phyloP scores from a whole-genome alignment of 306 rosid species.

The Rubus parviflorus region DNA sequence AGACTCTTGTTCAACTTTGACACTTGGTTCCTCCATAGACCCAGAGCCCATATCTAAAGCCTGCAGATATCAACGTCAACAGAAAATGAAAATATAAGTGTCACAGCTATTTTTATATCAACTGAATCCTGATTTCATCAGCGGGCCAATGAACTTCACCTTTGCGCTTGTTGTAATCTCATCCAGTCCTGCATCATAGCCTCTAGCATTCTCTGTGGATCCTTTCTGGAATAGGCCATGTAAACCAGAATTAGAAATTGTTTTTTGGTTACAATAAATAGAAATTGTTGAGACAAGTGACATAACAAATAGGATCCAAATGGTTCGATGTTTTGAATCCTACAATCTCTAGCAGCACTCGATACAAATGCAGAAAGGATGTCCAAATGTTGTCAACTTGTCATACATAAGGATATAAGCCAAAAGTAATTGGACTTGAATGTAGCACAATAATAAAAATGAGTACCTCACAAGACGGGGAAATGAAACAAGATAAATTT shows the following conservation, averaged over 20 bases:
- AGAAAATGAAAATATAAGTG: background rate
- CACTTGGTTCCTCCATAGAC: constrained; percentile 47
- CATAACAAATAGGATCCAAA: background rate
- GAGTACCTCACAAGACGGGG: background rate
- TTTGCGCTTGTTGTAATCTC: constrained; percentile 46
- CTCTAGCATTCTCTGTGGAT: constrained; percentile 49
- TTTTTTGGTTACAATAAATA: no score
- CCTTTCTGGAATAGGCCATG: constrained; percentile 38
- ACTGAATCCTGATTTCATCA: background rate
- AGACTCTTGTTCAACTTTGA: constrained; percentile 58
- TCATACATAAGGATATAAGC: background rate
- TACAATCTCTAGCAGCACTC: background rate
- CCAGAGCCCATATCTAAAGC: constrained; percentile 56
- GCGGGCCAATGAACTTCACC: constrained; percentile 41
- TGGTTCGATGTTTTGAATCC: background rate
- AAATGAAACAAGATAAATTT: background rate
- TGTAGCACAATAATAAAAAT: background rate
- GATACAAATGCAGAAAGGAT: background rate
- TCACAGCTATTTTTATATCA: constrained; percentile 1
- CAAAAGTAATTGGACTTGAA: background rate
- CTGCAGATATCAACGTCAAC: constrained; percentile 44
- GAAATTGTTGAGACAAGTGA: background rate
- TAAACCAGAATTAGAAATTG: constrained; percentile 22
- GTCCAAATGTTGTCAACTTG: background rate
- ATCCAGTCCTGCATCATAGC: constrained; percentile 42